These are phyloP conservation scores for Phoenix dactylifera DNA, from an alignment of 176 grass and related monocot genomes.

Conservation along the genomic window DNA sequence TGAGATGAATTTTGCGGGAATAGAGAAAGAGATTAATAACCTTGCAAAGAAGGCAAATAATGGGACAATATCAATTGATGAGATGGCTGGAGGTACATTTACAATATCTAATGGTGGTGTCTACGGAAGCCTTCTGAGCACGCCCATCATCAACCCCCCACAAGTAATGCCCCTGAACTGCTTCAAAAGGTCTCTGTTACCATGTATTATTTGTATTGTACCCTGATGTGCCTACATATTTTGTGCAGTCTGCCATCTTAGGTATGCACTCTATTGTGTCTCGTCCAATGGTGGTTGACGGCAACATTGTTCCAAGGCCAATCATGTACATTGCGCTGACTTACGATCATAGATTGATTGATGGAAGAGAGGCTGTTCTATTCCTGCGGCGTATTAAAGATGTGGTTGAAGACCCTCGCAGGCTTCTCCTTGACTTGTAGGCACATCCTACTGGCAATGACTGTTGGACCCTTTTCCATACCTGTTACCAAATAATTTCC, in stretches of 20 bases:
- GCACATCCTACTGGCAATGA: too few relatives aligned
- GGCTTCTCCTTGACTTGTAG: constrained; percentile 66
- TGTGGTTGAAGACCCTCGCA: constrained; percentile 57
- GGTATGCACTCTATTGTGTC: constrained; percentile 68
- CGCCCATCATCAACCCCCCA: constrained; percentile 8
- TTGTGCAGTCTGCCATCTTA: constrained; percentile 55
- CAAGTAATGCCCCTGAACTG: constrained; percentile 3
- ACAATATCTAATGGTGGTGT: constrained; percentile 9
- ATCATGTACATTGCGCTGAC: constrained; percentile 77
- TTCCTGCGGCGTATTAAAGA: constrained; percentile 70
- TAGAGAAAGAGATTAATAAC: constrained; percentile 3
- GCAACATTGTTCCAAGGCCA: constrained; percentile 39
- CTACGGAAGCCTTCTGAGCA: constrained; percentile 11
- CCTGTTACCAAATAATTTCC: too few relatives aligned
- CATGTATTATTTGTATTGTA: too few relatives aligned
- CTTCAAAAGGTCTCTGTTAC: not conserved
- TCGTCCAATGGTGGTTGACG: constrained; percentile 39
- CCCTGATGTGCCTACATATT: not conserved
- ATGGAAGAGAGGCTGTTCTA: constrained; percentile 67
- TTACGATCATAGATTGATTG: constrained; percentile 64
- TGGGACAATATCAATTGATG: constrained; percentile 15
- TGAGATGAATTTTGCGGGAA: constrained; percentile 5
- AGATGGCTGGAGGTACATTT: constrained; percentile 7
- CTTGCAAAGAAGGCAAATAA: constrained; percentile 14
- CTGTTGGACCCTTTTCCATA: too few relatives aligned